These are phyloP conservation scores for Musa balbisiana DNA, from an alignment of 202 grass and related monocot genomes.

Conservation along the genomic window DNA sequence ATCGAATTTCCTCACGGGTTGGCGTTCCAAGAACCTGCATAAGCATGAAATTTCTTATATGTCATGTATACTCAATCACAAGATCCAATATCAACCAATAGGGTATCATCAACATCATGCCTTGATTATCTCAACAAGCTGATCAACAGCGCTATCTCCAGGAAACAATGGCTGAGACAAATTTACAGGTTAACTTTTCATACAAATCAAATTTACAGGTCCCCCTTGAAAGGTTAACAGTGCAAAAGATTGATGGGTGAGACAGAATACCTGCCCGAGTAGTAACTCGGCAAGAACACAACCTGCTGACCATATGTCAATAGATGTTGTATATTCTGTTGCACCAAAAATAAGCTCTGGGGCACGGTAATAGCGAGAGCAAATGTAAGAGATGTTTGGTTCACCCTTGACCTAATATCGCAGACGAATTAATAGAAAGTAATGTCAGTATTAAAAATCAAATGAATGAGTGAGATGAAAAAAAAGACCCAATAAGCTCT, in stretches of 20 bases:
- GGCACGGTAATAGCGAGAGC: conserved; percentile 19
- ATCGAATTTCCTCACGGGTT: conserved; percentile 71
- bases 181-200: neutral
- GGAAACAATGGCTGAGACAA: conserved; percentile 37
- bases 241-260: neutral
- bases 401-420: conserved; percentile 6
- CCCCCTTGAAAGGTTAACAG: no score
- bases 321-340: conserved; percentile 16
- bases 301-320: conserved; percentile 20
- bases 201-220: no score
- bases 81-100: neutral
- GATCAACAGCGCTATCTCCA: conserved; percentile 39
- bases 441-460: neutral
- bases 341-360: conserved; percentile 22
- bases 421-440: neutral
- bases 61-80: neutral
- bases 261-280: conserved; percentile 5
- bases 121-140: conserved; percentile 71
- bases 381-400: conserved; percentile 18
- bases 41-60: conserved; percentile 3
- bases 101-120: conserved; percentile 20
- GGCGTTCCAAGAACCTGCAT: conserved; percentile 70
- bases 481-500: no score
- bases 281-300: conserved; percentile 25
- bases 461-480: no score